Evolutionary conservation across 345 rosid species (phyloP), one percentile per base, ranked within the genome.

Genomic region (Citrus unshiu): DNA sequence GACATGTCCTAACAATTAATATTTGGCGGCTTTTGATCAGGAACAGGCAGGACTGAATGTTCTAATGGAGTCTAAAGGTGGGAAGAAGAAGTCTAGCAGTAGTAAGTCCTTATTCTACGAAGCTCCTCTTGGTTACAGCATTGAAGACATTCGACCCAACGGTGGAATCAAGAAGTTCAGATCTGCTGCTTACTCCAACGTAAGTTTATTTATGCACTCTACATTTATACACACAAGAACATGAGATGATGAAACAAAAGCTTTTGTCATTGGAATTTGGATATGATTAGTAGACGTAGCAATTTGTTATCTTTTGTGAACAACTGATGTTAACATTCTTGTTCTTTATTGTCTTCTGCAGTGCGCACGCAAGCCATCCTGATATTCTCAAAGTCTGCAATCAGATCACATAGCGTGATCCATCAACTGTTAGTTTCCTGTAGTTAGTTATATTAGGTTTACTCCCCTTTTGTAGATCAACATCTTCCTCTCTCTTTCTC

Each of bases 111-210:
- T 86, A 39, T 89, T 86, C 87, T 92, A 90, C 86, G 97, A 92
- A 92, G 97, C 98, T 85, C 95, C 98, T 61, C 95, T 94, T 29
- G 97, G 93, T 75, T 94, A 92, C 87, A 82, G 91, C 94, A 94
- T 91, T 83, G 97, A 94, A 89, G 98, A 94, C 94, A 68, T 94
- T 80, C 87, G 97, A 76, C 98, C 98, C 14, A 86, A 87, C 84
- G 95, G 98, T 60, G 98, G 93, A 84, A 91, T 92, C 91, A 89
- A 86, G 95, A 94, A 94, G 81, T 94, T 91, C 91, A 82, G 92
- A 88, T 91, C 97, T 81, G 94, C 94, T 91, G 98, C 93, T 8
- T 94, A 92, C 94, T 94, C 97, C 81, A 94, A 94, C 89, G 98
- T 93, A 71, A 64, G 92, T 81, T 29, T 40, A 22, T 5, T 25